Evolutionary conservation across 78 protist genomes (phyloP), one percentile per base, ranked within the genome.

Genomic region (Chrysochromulina parva): DNA sequence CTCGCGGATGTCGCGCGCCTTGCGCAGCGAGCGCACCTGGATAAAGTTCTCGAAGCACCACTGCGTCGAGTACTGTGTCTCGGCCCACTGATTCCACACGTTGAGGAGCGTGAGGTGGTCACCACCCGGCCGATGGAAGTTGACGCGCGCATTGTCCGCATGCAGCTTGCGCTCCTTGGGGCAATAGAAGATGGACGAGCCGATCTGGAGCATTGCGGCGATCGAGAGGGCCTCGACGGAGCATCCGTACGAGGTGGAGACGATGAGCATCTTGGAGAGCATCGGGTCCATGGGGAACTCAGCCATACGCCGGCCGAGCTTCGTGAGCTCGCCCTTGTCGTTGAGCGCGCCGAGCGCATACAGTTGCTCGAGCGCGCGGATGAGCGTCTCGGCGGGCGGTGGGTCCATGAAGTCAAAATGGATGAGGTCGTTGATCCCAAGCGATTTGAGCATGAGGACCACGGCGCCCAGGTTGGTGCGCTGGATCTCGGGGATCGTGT

Each of bases 331-430:
- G n/a, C 99, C 99, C 16, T 88, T 38, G 80, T 97, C 99, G 92
- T 97, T 98, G 59, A 99, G 94, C 22, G 99, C 99, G 19, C 98
- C 94, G 47, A 94, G 94, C 48, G 94, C 93, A 48, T 94, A 94
- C 20, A 90, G 88, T 78, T 62, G 98, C 52, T 98, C 98, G 62
- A 98, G 94, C 19, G 99, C 99, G 1, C 96, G 90, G n/a, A 98
- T 97, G 14, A 99, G 91, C 3, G 99, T 97, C 94, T 98, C 99
- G 0, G 98, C 94, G 11, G 99, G 99, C 59, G 99, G 99, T 6
- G 99, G 99, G 93, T 99, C 99, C 99, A 99, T 94, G 53, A 98
- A 99, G 67, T 98, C 99, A 91, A 99, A 99, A 85, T 97, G 90
- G 38, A 98, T 52, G 52, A 98, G 90, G 89, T 98, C 99, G 92